Evolutionary conservation across 2,329 filamentous ascomycete genomes (phyloP), one percentile per base, ranked within the genome.

Genomic region (Macrophomina pseudophaseolina): DNA sequence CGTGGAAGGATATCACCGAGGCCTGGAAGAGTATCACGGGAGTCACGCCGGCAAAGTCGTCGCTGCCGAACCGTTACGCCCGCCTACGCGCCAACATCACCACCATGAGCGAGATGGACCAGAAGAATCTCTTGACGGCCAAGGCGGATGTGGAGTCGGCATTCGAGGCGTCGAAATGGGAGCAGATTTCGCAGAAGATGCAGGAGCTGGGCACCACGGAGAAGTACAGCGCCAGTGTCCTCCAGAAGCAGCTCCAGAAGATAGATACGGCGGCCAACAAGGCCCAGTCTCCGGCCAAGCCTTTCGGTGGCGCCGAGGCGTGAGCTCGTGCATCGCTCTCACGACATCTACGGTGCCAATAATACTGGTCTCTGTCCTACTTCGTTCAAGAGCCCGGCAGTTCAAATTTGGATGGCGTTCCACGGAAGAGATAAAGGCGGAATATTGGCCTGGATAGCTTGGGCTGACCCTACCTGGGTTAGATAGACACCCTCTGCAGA

Each of bases 131-230:
- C 7, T 5, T 67, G 28, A 38, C 16, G n/a, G 59, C 67, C 32
- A 68, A 67, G 51, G 48, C 46, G 9, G 40, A 40, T 2, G 56
- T 70, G 44, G 64, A 69, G 40, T 42, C 63, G 33, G 18, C 62
- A 32, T 67, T 68, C 53, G 69, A 71, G 51, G 51, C 48, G 23
- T 60, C 68, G 65, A 71, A 70, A 53, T 71, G 70, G 70, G 44
- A 60, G 4, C 46, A 48, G 12, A 64, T 71, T 33, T 42, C 35
- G 35, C 65, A 68, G 63, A 35, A 18, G 28, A 69, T 71, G 69
- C 62, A 66, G 56, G 70, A 70, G 28, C 46, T 59, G 16, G 70
- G 66, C 9, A 58, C 51, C 6, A 40, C 60, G 5, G 64, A 44
- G 18, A 66, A 42, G 49, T 69, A 67, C 56, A 44, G 49, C 12